Conservation (phyloP, 192 early-diverging fungal genomes). For the Coemansia sp. region DNA sequence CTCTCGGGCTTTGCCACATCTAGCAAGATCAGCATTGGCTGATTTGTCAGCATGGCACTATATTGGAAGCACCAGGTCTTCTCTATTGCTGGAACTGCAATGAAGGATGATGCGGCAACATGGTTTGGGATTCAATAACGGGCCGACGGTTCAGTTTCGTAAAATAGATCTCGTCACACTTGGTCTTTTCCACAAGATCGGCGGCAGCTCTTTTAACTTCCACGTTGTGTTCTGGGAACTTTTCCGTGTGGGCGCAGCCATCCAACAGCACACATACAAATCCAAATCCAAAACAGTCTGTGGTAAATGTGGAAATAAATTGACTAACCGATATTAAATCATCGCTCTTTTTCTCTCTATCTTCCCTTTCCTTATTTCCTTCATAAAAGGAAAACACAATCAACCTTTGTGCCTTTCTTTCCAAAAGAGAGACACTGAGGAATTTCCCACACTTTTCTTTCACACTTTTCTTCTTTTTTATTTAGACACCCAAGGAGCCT, state of each 20-base stretch:
- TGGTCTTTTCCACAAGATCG: neutral
- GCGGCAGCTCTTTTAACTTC: neutral
- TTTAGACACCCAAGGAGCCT: neutral
- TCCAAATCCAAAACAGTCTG: neutral
- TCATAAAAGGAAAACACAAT: neutral
- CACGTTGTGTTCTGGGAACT: too few species aligned
- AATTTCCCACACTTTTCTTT: neutral
- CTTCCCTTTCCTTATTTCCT: neutral
- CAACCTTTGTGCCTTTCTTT: neutral
- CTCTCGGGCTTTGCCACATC: too few species aligned
- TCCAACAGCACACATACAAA: too few species aligned
- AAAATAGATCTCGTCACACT: too few species aligned
- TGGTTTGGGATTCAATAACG: too few species aligned
- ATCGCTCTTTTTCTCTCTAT: neutral
- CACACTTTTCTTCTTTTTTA: neutral
- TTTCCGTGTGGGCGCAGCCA: too few species aligned
- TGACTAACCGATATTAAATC: neutral
- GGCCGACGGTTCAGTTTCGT: too few species aligned
- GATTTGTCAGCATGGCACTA: too few species aligned
- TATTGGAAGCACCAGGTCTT: too few species aligned
- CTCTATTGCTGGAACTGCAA: too few species aligned
- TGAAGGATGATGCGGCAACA: too few species aligned
- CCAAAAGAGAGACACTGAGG: neutral
- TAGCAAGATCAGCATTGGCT: too few species aligned
- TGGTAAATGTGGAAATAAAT: neutral